Evolutionary conservation across 441 rosid genomes (phyloP).

Genomic region (Hura crepitans): DNA sequence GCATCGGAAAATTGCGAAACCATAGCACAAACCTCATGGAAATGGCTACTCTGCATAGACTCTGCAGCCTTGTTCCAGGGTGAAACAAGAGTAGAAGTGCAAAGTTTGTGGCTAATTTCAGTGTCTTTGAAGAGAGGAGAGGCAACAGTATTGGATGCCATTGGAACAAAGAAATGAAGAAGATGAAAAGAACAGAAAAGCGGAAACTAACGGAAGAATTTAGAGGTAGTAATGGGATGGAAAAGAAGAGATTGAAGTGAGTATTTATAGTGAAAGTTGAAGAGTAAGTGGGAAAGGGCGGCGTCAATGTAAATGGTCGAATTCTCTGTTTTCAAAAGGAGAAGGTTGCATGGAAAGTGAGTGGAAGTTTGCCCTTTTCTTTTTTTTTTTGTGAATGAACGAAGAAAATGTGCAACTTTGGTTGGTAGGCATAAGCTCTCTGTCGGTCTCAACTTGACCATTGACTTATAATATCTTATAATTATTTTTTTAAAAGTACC

Average conservation of each 20-base stretch:
- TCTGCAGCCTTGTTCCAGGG: constrained; percentile 37
- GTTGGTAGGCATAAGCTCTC: background rate
- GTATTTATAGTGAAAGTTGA: constrained; percentile 22
- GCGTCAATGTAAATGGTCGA: constrained; percentile 18
- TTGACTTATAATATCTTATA: background rate
- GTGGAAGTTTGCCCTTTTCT: constrained; percentile 11
- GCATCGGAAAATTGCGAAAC: constrained; percentile 28
- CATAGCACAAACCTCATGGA: constrained; percentile 31
- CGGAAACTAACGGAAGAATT: background rate
- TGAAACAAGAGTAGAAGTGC: too few relatives aligned
- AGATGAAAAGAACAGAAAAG: too few relatives aligned
- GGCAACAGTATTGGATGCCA: constrained; percentile 4
- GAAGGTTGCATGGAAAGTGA: constrained; percentile 17
- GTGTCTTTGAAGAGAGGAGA: background rate
- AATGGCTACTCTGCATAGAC: constrained; percentile 29
- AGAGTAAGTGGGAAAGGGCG: constrained; percentile 22
- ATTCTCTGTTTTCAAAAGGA: background rate
- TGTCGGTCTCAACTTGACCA: background rate
- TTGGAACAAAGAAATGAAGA: background rate
- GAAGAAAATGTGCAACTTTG: background rate
- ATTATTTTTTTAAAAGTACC: background rate
- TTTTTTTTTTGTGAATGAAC: background rate
- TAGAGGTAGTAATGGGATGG: background rate
- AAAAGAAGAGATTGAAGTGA: background rate
- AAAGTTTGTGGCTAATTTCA: background rate